Evolutionary conservation across 225 moss, liverwort and hornwort genomes (phyloP), one percentile per base, ranked within the genome.

Genomic region (Physcomitrellopsis africana): DNA sequence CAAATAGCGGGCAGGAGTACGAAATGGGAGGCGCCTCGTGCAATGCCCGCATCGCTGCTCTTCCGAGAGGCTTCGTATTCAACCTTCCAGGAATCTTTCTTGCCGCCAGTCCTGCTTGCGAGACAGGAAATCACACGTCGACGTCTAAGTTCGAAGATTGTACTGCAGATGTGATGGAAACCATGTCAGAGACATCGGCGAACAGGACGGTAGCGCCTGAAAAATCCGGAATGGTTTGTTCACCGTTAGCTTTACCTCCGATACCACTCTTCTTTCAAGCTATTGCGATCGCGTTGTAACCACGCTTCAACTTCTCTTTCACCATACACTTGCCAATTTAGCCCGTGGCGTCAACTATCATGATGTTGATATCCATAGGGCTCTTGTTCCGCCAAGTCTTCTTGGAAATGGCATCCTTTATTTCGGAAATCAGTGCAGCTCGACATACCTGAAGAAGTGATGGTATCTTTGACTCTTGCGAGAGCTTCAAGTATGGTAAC

Each of bases 251-350:
- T 72, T 87, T 91, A 49, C 96, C 92, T 32, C 89, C 91, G 14
- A 97, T 91, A 48, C 94, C 94, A 71, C 94, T 97, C 81, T 80
- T 92, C 83, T 91, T 92, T 57, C 96, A 85, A 32, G 91, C 88
- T 9, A 97, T 83, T 0, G 90, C 91, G 22, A 92, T 85, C 24
- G 92, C 91, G 67, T 94, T 90, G 61, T 94, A 94, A 17, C 94
- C 94, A 76, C 92, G 85, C 81, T 87, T 94, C 85, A 94, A 84
- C 89, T 90, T 79, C 84, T 94, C 91, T 86, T 73, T 94, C 73
- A 92, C 94, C 62, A 94, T 94, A 52, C 76, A 94, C 79, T 94
- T 94, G 54, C 96, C 96, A 3, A 97, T 97, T 74, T 97, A 94
- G 45, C 96, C 96, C 2, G 94, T 97, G 32, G 94, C 91, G 24